Evolutionary conservation across 2,329 filamentous ascomycete genomes (phyloP), one percentile per base, ranked within the genome.

Genomic region (Aspergillus fumigatus): DNA sequence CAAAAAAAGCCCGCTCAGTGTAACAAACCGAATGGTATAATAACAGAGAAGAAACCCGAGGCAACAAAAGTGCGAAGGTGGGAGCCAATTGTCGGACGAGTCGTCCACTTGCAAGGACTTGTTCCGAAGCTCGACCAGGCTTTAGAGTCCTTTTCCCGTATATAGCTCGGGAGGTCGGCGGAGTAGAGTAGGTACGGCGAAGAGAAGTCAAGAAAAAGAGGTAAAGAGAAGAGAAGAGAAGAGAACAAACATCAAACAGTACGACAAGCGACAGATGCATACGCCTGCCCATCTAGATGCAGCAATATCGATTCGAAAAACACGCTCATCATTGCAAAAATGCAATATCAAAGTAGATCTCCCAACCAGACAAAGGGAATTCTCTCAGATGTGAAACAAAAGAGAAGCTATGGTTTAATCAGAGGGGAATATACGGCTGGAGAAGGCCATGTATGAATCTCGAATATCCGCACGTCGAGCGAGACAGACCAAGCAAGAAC

Each of bases 241-340:
- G 45, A 57, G 56, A 55, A 52, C 57, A 47, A 57, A 57, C 60
- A 60, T 57, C 45, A 56, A 61, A 56, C 55, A 58, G 50, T 52
- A 62, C 59, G 61, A 59, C 59, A 56, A 65, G 57, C 61, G 60
- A 63, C 57, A 64, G 63, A 67, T 67, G 61, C 59, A 62, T 62
- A 62, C 62, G 65, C 63, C 63, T 57, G 63, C 62, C 62, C 57
- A 66, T 67, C 63, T 68, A 68, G 67, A 68, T 70, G 65, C 65
- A 67, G 57, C 55, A 62, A 63, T 53, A 54, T 62, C 59, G 63
- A 55, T 55, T 56, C 53, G 49, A 52, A 50, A n/a, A 57, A 63
- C 58, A 63, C 61, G 64, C 61, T 65, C 65, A 62, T 66, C 61
- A 61, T 63, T 62, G 62, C 56, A 50, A 59, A 66, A 48, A 63